Conservation (phyloP, 495 filamentous ascomycete species). For the Penicillium cataractarum region DNA sequence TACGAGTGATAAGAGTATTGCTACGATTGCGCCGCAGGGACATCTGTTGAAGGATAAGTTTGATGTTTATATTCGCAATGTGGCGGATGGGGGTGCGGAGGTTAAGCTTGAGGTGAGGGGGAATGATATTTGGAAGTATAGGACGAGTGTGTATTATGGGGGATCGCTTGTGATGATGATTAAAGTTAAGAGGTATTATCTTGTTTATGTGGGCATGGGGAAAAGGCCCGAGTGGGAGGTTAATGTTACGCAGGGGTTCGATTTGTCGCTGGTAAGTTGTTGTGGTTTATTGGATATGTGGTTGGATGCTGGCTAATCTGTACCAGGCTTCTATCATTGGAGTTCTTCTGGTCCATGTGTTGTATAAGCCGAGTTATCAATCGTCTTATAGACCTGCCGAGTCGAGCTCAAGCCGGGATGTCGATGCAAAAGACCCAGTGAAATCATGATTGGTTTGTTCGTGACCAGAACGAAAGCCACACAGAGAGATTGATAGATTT, state of each 20-base stretch:
- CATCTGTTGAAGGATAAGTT: conserved; percentile 26
- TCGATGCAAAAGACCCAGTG: not conserved
- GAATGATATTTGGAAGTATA: conserved; percentile 24
- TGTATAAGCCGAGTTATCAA: not conserved
- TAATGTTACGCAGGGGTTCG: conserved; percentile 19
- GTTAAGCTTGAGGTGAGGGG: conserved; percentile 20
- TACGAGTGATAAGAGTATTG: conserved; percentile 10
- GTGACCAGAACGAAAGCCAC: not conserved
- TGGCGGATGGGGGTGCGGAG: conserved; percentile 14
- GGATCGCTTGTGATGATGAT: conserved; percentile 18
- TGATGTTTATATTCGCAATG: conserved; percentile 23
- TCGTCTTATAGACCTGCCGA: not conserved
- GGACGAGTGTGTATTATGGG: conserved; percentile 19
- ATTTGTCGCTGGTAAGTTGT: conserved; percentile 20
- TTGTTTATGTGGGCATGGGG: conserved; percentile 18
- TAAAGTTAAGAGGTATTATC: conserved; percentile 13
- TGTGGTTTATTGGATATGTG: not conserved
- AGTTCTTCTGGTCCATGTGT: not conserved
- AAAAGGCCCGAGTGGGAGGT: conserved; percentile 18
- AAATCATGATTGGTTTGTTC: not conserved
- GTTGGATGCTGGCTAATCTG: not conserved
- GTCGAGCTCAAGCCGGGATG: not conserved
- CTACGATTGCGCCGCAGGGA: conserved; percentile 16
- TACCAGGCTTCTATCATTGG: not conserved
- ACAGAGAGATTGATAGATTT: not conserved